Percentiles rank a stretch among this genome's conserved stretches.
Conservation (phyloP, 306 rosid genomes). For the Calophaca sinica region DNA sequence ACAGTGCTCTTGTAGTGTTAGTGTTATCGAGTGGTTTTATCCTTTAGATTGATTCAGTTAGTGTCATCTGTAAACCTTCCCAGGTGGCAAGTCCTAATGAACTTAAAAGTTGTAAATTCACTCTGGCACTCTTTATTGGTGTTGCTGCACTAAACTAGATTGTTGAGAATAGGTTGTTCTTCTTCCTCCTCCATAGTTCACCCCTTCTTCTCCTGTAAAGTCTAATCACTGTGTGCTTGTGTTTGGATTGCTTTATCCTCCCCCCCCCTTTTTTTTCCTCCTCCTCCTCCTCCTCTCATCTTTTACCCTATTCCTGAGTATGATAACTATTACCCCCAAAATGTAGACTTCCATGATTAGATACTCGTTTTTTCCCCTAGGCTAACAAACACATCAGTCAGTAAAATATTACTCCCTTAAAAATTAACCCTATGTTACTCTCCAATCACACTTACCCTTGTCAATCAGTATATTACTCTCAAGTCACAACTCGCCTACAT, state of each 20-base stretch:
- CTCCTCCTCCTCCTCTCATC: background rate
- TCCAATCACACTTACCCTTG: background rate
- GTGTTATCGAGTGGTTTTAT: background rate
- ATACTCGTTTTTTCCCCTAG: background rate
- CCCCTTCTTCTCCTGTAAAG: background rate
- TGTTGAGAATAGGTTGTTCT: background rate
- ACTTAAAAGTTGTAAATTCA: background rate
- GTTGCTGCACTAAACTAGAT: conserved; percentile 3
- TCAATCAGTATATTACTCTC: background rate
- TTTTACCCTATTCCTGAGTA: background rate
- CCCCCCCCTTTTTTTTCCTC: background rate
- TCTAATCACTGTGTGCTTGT: background rate
- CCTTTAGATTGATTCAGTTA: background rate
- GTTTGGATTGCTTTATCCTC: background rate
- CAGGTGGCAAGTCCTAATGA: background rate
- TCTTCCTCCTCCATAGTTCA: background rate
- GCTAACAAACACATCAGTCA: background rate
- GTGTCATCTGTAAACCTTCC: background rate
- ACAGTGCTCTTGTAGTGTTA: background rate
- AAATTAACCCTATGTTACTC: background rate
- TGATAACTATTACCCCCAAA: background rate
- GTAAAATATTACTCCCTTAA: background rate
- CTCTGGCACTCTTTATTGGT: background rate
- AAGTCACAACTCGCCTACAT: background rate
- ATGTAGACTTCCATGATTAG: background rate